Conservation (phyloP, 441 rosid genomes). For the Biscutella laevigata region DNA sequence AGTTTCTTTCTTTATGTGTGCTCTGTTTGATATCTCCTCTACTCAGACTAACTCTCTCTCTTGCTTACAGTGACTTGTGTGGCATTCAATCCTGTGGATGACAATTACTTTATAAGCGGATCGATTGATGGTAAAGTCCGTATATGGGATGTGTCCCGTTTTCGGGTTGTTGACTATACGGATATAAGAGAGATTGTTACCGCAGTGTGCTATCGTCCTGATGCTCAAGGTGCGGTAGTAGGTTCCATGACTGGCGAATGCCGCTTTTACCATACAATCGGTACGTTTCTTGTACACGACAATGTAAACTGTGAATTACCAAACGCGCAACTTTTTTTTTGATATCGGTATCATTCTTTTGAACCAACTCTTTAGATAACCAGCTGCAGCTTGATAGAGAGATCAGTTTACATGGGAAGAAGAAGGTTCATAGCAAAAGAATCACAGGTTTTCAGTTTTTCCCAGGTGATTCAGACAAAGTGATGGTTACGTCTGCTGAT, state of each 20-base stretch:
- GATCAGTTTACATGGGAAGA: slow-evolving; percentile 39
- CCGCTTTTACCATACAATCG: slow-evolving; percentile 37
- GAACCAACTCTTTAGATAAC: slow-evolving; percentile 34
- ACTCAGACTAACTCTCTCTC: background rate
- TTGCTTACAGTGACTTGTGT: slow-evolving; percentile 47
- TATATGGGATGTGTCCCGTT: slow-evolving; percentile 40
- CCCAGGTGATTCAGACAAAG: slow-evolving; percentile 41
- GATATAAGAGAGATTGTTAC: slow-evolving; percentile 54
- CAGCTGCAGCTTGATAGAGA: slow-evolving; percentile 38
- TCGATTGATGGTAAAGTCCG: slow-evolving; percentile 62
- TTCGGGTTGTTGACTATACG: slow-evolving; percentile 48
- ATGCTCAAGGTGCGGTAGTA: slow-evolving; percentile 48
- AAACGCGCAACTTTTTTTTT: background rate
- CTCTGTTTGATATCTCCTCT: background rate
- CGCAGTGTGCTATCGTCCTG: slow-evolving; percentile 50
- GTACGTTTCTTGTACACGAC: slow-evolving; percentile 40
- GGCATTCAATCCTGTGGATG: slow-evolving; percentile 58
- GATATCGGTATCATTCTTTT: background rate
- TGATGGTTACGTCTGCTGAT: slow-evolving; percentile 62
- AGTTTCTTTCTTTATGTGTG: background rate
- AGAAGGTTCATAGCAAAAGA: slow-evolving; percentile 45
- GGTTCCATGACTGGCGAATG: slow-evolving; percentile 55
- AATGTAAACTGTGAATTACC: background rate
- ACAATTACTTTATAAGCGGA: slow-evolving; percentile 50
- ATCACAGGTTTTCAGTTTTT: slow-evolving; percentile 63